Conservation (phyloP, 352 stramenopile genomes). For the Pythium grandisporangium region DNA sequence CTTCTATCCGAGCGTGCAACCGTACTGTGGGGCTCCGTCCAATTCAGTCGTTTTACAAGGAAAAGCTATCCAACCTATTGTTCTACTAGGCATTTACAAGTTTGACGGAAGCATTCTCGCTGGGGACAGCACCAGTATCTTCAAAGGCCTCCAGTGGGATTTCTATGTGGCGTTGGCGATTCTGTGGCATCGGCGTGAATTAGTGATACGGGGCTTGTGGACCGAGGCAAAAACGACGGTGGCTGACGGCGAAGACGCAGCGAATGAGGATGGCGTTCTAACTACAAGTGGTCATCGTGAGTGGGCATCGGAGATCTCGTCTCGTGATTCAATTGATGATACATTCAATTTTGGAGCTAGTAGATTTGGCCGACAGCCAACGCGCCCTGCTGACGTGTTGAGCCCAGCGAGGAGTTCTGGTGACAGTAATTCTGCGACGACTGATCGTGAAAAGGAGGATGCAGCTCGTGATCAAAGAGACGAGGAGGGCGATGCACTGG, state of each 20-base stretch:
- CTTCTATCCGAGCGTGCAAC: slow-evolving; percentile 74
- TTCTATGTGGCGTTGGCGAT: slow-evolving; percentile 76
- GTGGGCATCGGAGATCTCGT: slow-evolving; percentile 53
- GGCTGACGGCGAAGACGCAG: slow-evolving; percentile 3
- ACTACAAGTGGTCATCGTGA: too few relatives aligned
- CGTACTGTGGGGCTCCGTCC: slow-evolving; percentile 43
- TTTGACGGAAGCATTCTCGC: slow-evolving; percentile 50
- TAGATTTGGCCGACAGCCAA: neutral
- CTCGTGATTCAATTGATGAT: slow-evolving; percentile 70
- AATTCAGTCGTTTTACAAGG: slow-evolving; percentile 23
- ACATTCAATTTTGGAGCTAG: slow-evolving; percentile 29
- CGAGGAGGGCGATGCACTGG: too few relatives aligned
- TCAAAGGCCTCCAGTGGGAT: slow-evolving; percentile 71
- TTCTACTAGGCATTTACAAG: slow-evolving; percentile 82
- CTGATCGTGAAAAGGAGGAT: too few relatives aligned
- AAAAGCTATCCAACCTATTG: slow-evolving; percentile 65
- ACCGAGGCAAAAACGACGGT: slow-evolving; percentile 16
- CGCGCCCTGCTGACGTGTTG: too few relatives aligned
- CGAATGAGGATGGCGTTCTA: slow-evolving; percentile 16
- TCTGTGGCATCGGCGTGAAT: slow-evolving; percentile 73
- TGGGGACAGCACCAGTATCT: slow-evolving; percentile 38
- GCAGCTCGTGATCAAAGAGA: too few relatives aligned
- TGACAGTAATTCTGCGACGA: too few relatives aligned
- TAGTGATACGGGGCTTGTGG: slow-evolving; percentile 74
- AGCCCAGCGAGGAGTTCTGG: slow-evolving; percentile 2